Evolutionary conservation across 371 early-diverging fungal species (phyloP), one percentile per base, ranked within the genome.

Genomic region (Mucor circinelloides): DNA sequence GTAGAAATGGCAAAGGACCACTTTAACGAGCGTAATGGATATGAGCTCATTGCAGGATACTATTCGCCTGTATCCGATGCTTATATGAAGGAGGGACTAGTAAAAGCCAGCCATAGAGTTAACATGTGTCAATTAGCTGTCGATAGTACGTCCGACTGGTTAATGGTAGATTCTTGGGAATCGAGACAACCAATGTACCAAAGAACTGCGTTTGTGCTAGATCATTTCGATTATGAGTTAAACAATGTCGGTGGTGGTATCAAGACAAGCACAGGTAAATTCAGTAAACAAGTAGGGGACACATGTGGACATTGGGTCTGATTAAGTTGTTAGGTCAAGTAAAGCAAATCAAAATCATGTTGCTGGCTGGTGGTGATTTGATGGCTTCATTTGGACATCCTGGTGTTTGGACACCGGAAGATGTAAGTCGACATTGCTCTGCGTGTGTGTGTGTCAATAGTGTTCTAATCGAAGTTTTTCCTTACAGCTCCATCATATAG

Each of bases 91-190:
- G 90, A 91, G 64, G 98, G 98, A 4, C 82, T 98, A 40, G 96
- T 94, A 0, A 77, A 87, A 34, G 93, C 93, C 50, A 75, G 81
- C 34, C 94, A 99, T 81, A 86, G 99, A 13, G 95, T 97, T 4
- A 85, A 86, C 28, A 99, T 99, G 99, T 96, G 96, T 75, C 88
- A 93, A 64, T 76, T 94, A 34, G 98, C 97, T 0, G 92, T 93
- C 0, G 88, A 91, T 52, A 84, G 89, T 48, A 90, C 90, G 46
- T 91, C 91, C n/a, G 77, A 88, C 27, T 97, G 96, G 95, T 68
- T 99, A 23, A 97, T 96, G 95, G 97, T 97, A 21, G 99, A 99
- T 78, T 83, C 89, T 62, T 99, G 99, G 99, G 99, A 99, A 75
- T 83, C 92, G 61, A 64, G 87, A 52, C 95, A 96, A 74, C 73